Base-by-base conservation (phyloP, 257 asterid genomes). In the Fraxinus americana region DNA sequence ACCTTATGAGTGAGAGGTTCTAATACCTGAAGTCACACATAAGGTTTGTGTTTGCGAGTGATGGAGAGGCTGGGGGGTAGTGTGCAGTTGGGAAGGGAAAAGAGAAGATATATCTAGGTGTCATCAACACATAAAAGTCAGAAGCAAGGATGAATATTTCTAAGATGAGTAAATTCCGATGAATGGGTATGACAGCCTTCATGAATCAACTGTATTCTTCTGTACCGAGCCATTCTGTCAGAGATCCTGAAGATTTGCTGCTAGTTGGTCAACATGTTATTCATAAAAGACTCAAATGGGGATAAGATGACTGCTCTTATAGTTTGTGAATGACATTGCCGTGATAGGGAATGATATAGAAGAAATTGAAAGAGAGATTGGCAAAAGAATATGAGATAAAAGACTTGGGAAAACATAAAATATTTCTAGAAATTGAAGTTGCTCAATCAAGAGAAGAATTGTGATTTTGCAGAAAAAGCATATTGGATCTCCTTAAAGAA, bases 1-100 rank as follows among this genome's bases (percentile, higher is more conserved):
- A 63, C 69, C 69, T 27, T 91, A 89, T 67, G 82, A 73, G 61
- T 83, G 77, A 66, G 81, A 54, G 52, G 14, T 29, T 78, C 50
- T 70, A 48, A 82, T 67, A 14, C 74, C 50, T 41, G 52, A 48
- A 41, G 77, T 75, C 65, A 59, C 57, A 29, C 23, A 48, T 61
- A 76, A 30, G 34, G 17, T 63, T 10, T 25, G 19, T 25, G 69
- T 25, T 63, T 63, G 69, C 4, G 36, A 10, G 69, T 54, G 17
- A 11, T 19, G 34, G 34, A 11, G 35, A 25, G 29, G 7, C 11
- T 63, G 32, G 69, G 67, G 32, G 34, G 36, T 27, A 63, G 36
- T 7, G 2, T 63, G 34, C 69, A 27, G 69, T 63, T 21, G 67
- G 14, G 67, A 7, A 63, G 69, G 35, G 16, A 5, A 25, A 63